Evolutionary conservation across 1,139 yeast species (phyloP).

Genomic region (Taphrina confusa): DNA sequence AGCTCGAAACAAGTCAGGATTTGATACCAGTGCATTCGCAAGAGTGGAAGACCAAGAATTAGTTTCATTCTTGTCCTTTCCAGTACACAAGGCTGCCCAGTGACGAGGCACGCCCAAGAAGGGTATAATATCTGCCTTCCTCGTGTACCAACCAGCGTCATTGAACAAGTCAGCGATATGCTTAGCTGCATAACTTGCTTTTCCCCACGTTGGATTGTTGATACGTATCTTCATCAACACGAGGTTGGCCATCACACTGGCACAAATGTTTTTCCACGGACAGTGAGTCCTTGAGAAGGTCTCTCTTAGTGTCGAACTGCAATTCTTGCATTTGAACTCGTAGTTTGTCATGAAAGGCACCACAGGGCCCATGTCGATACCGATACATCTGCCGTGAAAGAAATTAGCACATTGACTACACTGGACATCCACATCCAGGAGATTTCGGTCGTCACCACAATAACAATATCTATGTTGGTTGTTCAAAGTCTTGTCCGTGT

Average conservation of each 20-base stretch:
- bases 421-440: constrained; percentile 34
- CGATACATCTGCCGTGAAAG: constrained; percentile 37
- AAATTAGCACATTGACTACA: constrained; percentile 34
- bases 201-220: constrained; percentile 25
- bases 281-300: constrained; percentile 30
- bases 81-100: constrained; percentile 26
- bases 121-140: constrained; percentile 37
- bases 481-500: constrained; percentile 35
- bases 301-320: constrained; percentile 27
- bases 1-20: constrained; percentile 35
- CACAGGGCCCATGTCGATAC: constrained; percentile 30
- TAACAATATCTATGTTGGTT: constrained; percentile 36
- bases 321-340: constrained; percentile 32
- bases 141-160: constrained; percentile 26
- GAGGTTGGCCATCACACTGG: constrained; percentile 36
- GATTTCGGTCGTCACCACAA: constrained; percentile 37
- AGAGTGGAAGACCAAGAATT: constrained; percentile 35
- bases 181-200: constrained; percentile 31
- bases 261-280: constrained; percentile 36
- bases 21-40: constrained; percentile 29
- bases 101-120: constrained; percentile 34
- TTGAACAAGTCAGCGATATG: constrained; percentile 12
- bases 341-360: constrained; percentile 37
- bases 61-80: constrained; percentile 23
- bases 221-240: constrained; percentile 30